phyloP scores from a whole-genome alignment of 2,329 filamentous ascomycete genomes.

The Monosporascus cannonballus region DNA sequence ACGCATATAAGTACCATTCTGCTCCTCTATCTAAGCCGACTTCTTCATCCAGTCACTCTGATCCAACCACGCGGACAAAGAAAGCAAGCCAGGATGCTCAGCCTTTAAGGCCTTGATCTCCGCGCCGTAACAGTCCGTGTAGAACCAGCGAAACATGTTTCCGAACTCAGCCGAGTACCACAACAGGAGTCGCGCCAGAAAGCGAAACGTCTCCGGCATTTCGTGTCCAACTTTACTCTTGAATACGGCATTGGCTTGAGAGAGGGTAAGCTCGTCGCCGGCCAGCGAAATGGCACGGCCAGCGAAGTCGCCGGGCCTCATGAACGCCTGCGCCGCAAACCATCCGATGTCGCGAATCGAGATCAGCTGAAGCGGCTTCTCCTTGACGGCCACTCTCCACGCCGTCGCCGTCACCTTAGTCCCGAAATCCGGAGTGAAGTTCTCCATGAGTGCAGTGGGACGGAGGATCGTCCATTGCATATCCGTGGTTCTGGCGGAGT shows the following conservation, averaged over 20 bases:
- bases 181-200: slow-evolving; percentile 22
- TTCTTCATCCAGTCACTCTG: not conserved
- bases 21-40: not conserved
- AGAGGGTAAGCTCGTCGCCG: slow-evolving; percentile 32
- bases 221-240: slow-evolving; percentile 23
- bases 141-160: slow-evolving; percentile 32
- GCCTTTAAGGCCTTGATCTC: slow-evolving; percentile 24
- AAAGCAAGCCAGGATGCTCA: slow-evolving; percentile 18
- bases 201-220: slow-evolving; percentile 23
- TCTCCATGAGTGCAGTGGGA: slow-evolving; percentile 36
- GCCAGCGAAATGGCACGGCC: slow-evolving; percentile 30
- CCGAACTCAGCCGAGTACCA: slow-evolving; percentile 26
- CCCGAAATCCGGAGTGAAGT: slow-evolving; percentile 25
- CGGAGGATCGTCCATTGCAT: slow-evolving; percentile 33
- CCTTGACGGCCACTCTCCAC: slow-evolving; percentile 24
- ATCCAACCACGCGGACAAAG: not conserved
- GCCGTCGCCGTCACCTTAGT: slow-evolving; percentile 26
- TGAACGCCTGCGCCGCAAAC: slow-evolving; percentile 31
- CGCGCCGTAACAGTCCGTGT: slow-evolving; percentile 28
- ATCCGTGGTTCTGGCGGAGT: slow-evolving; percentile 24
- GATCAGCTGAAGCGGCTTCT: slow-evolving; percentile 30
- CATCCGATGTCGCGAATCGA: slow-evolving; percentile 31
- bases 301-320: slow-evolving; percentile 24
- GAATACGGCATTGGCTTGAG: slow-evolving; percentile 26
- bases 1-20: too few relatives aligned